Conservation (phyloP, 331 rosid genomes). For the Malus hybrid region DNA sequence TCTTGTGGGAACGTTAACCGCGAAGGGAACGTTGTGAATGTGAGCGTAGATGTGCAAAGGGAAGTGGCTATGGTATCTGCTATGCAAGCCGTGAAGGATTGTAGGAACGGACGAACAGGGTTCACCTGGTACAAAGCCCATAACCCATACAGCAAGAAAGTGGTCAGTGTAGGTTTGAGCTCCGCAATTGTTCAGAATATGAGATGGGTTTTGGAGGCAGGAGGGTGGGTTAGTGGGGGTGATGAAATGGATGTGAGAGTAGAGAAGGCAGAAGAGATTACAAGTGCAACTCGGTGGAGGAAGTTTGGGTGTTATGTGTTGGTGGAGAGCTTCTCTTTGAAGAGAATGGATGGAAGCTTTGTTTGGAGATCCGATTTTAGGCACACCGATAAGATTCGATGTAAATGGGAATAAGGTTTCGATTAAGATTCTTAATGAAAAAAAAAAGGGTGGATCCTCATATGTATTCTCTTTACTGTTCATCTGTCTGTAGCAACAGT, state of each 20-base stretch:
- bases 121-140: constrained; percentile 57
- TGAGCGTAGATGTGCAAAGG: constrained; percentile 44
- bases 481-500: background rate
- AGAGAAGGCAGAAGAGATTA: constrained; percentile 43
- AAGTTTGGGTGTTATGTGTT: constrained; percentile 62
- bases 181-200: constrained; percentile 53
- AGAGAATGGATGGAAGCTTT: constrained; percentile 53
- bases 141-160: constrained; percentile 26
- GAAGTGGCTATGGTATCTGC: constrained; percentile 52
- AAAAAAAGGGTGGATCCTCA: too few species aligned
- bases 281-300: constrained; percentile 35
- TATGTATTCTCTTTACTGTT: too few species aligned
- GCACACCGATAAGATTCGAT: too few species aligned
- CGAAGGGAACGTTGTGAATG: constrained; percentile 27
- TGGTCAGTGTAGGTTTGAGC: constrained; percentile 46
- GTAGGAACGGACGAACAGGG: constrained; percentile 27
- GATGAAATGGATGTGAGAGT: constrained; percentile 42
- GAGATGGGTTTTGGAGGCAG: constrained; percentile 73
- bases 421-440: too few species aligned
- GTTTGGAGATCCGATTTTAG: too few species aligned
- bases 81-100: constrained; percentile 36
- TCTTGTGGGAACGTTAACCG: constrained; percentile 32
- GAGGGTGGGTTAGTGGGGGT: constrained; percentile 61
- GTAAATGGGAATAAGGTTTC: too few species aligned
- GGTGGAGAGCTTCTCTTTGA: constrained; percentile 64